Evolutionary conservation across 169 alveolate species (phyloP).

Genomic region (Neospora caninum): DNA sequence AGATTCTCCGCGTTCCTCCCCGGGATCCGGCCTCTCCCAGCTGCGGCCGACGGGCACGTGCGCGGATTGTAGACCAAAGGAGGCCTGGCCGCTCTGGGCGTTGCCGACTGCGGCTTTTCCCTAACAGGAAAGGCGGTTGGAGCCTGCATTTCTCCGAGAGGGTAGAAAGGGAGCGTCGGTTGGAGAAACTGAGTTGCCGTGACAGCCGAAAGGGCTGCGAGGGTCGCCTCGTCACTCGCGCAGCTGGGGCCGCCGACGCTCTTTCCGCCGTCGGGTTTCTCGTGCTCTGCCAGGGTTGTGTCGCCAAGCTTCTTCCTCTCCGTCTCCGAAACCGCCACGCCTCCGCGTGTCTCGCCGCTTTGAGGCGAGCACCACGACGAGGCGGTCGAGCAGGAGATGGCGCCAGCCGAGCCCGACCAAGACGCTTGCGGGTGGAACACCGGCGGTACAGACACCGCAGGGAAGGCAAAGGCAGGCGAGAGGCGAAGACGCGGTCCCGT

Average conservation of each 20-base stretch:
- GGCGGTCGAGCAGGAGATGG: not conserved
- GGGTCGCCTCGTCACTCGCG: not conserved
- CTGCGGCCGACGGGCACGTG: not conserved
- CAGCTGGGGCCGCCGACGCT: not conserved
- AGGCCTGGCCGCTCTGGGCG: not conserved
- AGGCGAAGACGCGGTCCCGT: not conserved
- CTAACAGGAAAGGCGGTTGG: not conserved
- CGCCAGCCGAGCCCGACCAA: not conserved
- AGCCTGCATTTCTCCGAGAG: constrained; percentile 20
- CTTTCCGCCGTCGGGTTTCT: not conserved
- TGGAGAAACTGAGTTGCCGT: constrained; percentile 13
- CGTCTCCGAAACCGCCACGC: not conserved
- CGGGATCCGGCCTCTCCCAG: not conserved
- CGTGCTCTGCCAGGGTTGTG: not conserved
- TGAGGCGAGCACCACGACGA: not conserved
- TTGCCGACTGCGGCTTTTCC: not conserved
- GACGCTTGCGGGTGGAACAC: constrained; percentile 20
- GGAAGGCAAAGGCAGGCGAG: constrained; percentile 16
- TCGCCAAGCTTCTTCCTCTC: not conserved
- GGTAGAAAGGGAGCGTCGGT: constrained; percentile 13
- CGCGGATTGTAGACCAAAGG: constrained; percentile 18
- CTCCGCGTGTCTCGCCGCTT: not conserved
- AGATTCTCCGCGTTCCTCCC: not conserved
- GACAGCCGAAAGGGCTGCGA: constrained; percentile 5
- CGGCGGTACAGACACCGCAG: constrained; percentile 2